Evolutionary conservation across 2,329 filamentous ascomycete genomes (phyloP), one percentile per base, ranked within the genome.

Genomic region (Byssochlamys sp.): DNA sequence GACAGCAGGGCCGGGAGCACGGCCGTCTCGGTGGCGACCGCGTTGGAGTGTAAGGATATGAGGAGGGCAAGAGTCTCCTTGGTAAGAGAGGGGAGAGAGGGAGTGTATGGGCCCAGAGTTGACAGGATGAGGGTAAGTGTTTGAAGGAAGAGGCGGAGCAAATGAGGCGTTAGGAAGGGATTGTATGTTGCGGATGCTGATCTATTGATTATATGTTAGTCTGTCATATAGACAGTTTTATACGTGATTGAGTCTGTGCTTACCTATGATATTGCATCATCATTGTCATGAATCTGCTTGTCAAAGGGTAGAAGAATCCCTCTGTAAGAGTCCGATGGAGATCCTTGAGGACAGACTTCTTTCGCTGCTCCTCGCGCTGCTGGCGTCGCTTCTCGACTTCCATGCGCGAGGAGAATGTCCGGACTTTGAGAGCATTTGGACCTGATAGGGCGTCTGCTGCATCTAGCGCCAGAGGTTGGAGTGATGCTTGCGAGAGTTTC

Each of bases 261-360:
- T 69, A 79, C 77, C 74, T 73, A 24, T 77, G 85, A n/a, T 69
- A 71, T 61, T 81, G 81, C 31, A 81, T 67, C 61, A 82, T 73
- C 61, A 82, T 77, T 2, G 88, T 79, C 68, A 87, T 88, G 74
- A 94, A 95, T 49, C 90, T 86, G 0, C 87, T 88, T 0, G 88
- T 87, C 9, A 99, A 79, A 0, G 94, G 92, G 62, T 88, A 88
- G 81, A 97, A 96, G 77, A 96, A 94, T 14, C 81, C 82, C 0
- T 84, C 79, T 0, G 85, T 82, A 27, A 97, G 83, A 27, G 95
- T 77, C 54, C 86, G 84, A 45, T 91, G 87, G 0, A 95, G 84
- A 7, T 86, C 86, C 67, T 95, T 96, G 10, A 87, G 82, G 12
- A 87, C 86, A 2, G 85, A 78, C 57, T 79, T 79, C 53, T 78